These are phyloP conservation scores for Leccinum incarnatum DNA, from an alignment of 768 basidiomycete species.

Conservation along the genomic window DNA sequence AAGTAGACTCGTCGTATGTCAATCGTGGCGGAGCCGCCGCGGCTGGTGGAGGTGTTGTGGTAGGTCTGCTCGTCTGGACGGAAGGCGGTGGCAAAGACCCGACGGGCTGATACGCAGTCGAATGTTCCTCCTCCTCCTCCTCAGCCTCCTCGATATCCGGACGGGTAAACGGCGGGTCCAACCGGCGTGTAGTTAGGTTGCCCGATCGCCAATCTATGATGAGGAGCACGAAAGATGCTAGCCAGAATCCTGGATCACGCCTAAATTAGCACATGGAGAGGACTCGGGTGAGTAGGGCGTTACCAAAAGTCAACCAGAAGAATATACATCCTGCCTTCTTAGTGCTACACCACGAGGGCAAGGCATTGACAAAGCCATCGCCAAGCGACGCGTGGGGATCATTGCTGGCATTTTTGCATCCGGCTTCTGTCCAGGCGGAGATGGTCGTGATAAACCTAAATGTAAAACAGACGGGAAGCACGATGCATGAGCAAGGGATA, in stretches of 20 bases:
- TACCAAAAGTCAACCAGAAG: constrained; percentile 83
- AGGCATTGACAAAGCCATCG: constrained; percentile 59
- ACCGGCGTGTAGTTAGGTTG: constrained; percentile 43
- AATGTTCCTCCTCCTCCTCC: constrained; percentile 54
- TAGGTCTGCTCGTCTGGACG: constrained; percentile 24
- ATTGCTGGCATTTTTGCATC: constrained; percentile 80
- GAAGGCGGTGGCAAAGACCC: constrained; percentile 31
- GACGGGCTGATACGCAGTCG: constrained; percentile 46
- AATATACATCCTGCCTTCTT: constrained; percentile 91
- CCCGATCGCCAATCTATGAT: constrained; percentile 78
- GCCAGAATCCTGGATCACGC: constrained; percentile 63
- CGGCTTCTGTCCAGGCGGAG: constrained; percentile 84
- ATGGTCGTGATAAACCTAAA: constrained; percentile 71
- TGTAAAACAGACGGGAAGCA: neutral
- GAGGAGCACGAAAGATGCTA: constrained; percentile 60
- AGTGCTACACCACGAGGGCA: constrained; percentile 85
- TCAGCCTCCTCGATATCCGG: constrained; percentile 51
- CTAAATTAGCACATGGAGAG: constrained; percentile 5
- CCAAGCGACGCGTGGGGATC: constrained; percentile 78
- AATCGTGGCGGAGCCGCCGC: constrained; percentile 20
- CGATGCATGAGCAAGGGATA: constrained; percentile 16
- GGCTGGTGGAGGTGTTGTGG: constrained; percentile 10
- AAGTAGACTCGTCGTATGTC: constrained; percentile 24
- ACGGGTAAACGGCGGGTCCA: constrained; percentile 76
- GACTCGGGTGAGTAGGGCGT: neutral